Conservation (phyloP, 148 eudicot species). For the Gaultheria prostrata region DNA sequence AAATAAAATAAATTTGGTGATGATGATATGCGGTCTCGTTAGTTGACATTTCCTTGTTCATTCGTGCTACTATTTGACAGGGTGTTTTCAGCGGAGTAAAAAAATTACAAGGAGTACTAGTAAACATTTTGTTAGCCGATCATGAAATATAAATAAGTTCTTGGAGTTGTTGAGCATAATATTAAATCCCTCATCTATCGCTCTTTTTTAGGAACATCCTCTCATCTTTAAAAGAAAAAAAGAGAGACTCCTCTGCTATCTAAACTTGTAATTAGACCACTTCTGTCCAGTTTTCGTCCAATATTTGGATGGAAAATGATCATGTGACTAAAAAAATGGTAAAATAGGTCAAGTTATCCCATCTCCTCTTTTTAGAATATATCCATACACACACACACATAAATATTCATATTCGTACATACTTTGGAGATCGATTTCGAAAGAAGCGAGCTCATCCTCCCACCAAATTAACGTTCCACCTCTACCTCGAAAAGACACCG, state of each 20-base stretch:
- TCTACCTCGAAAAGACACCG: constrained; percentile 40
- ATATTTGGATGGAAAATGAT: no score
- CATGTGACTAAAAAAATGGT: no score
- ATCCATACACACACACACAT: not conserved
- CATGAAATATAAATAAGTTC: no score
- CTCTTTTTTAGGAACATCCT: no score
- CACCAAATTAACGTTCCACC: constrained; percentile 28
- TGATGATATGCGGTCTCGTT: not conserved
- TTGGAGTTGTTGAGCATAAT: no score
- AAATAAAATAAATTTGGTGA: not conserved
- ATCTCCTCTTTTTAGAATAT: not conserved
- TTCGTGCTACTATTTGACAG: not conserved
- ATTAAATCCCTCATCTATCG: no score
- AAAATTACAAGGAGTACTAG: no score
- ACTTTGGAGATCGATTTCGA: constrained; percentile 20
- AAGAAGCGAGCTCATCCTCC: constrained; percentile 53
- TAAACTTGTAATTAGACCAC: no score
- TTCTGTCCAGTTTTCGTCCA: no score
- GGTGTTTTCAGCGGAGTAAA: not conserved
- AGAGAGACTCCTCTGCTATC: no score
- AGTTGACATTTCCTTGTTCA: not conserved
- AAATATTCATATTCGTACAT: not conserved
- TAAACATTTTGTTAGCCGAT: no score
- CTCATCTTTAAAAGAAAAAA: no score
- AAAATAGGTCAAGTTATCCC: not conserved